Conservation (phyloP, 805 yeast species). For the Wickerhamiella azymoides region DNA sequence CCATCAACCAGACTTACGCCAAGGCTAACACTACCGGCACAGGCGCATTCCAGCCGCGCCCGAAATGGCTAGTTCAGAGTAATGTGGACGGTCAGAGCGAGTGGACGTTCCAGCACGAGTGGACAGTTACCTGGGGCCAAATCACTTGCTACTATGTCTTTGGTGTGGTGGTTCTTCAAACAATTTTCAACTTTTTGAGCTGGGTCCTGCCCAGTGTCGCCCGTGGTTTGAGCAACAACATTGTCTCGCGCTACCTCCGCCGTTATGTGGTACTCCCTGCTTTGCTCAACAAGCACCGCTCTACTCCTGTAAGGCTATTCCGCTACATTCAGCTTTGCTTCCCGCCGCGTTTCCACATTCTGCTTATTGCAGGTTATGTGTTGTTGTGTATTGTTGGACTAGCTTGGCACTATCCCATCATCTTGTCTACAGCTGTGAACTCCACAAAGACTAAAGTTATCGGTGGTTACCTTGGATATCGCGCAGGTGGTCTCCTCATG, state of each 20-base stretch:
- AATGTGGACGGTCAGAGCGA: constrained; percentile 1
- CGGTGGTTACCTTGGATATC: background rate
- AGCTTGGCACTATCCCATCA: constrained; percentile 1
- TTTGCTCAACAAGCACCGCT: constrained; percentile 3
- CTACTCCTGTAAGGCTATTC: constrained; percentile 1
- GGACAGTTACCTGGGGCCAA: constrained; percentile 4
- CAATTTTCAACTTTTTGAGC: constrained; percentile 8
- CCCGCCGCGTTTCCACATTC: constrained; percentile 6
- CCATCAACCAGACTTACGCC: constrained; percentile 4
- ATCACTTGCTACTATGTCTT: constrained; percentile 8
- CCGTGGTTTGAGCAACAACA: constrained; percentile 4
- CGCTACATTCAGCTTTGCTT: constrained; percentile 5
- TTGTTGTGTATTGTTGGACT: background rate
- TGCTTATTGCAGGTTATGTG: constrained; percentile 7
- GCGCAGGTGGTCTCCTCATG: constrained; percentile 2
- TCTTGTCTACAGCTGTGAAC: background rate
- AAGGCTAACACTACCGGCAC: constrained; percentile 3
- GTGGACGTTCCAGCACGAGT: constrained; percentile 7
- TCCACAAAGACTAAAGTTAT: background rate
- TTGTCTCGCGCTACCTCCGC: constrained; percentile 4
- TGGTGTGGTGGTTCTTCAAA: constrained; percentile 9
- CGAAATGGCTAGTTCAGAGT: background rate
- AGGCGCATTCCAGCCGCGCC: constrained; percentile 6
- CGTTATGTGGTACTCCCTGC: constrained; percentile 9
- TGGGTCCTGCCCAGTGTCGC: constrained; percentile 10